Evolutionary conservation across 2,329 filamentous ascomycete genomes (phyloP).

Genomic region (Berkeleyomyces basicola): DNA sequence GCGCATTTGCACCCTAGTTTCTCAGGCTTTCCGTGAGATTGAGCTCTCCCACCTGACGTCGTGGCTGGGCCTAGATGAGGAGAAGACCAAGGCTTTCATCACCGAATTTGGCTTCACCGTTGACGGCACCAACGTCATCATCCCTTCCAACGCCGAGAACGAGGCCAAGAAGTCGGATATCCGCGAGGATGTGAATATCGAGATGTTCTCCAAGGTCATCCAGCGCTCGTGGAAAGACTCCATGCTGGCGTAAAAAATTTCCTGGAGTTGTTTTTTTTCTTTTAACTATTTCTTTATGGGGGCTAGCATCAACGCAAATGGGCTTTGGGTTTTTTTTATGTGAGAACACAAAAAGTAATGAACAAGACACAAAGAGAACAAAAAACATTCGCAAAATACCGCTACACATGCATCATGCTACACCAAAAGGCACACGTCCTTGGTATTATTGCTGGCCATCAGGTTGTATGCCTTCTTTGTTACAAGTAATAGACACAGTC

Average conservation of each 20-base stretch:
- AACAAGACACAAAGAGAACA: constrained; percentile 9
- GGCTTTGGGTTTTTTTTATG: neutral
- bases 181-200: constrained; percentile 83
- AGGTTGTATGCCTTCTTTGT: too few relatives aligned
- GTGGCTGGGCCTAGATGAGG: constrained; percentile 58
- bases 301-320: neutral
- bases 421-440: too few relatives aligned
- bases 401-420: neutral
- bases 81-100: constrained; percentile 59
- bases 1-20: constrained; percentile 74
- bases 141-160: constrained; percentile 91
- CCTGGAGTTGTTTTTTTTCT: neutral
- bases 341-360: constrained; percentile 10
- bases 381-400: constrained; percentile 2
- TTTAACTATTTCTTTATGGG: constrained; percentile 8
- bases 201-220: constrained; percentile 68
- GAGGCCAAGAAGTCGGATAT: constrained; percentile 94
- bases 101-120: constrained; percentile 75
- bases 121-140: constrained; percentile 48
- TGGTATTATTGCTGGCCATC: too few relatives aligned
- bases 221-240: constrained; percentile 69
- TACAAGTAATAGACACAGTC: neutral
- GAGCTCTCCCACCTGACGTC: constrained; percentile 50
- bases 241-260: constrained; percentile 10
- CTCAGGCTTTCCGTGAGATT: constrained; percentile 62